Evolutionary conservation across 192 early-diverging fungal species (phyloP).

Genomic region (Podila clonocystis): DNA sequence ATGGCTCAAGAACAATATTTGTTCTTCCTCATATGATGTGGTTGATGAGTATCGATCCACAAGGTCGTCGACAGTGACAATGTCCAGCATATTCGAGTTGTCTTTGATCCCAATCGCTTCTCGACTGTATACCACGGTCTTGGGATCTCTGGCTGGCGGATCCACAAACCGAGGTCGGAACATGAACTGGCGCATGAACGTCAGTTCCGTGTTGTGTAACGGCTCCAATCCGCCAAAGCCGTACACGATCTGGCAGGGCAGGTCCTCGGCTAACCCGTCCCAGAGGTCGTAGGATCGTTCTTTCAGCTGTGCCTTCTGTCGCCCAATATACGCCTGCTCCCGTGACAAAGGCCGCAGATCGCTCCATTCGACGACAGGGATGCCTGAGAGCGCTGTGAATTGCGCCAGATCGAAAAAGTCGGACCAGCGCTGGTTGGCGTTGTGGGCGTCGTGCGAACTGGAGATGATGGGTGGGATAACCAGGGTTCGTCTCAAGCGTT

Average conservation of each 20-base stretch:
- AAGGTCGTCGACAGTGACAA: constrained; percentile 13
- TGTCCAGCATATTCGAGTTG: constrained; percentile 3
- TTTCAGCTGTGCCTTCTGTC: background rate
- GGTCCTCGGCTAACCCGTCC: constrained; percentile 1
- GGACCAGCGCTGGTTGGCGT: constrained; percentile 12
- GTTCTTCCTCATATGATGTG: background rate
- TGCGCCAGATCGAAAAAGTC: constrained; percentile 9
- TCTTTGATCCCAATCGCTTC: background rate
- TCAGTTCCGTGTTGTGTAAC: constrained; percentile 7
- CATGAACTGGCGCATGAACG: constrained; percentile 11
- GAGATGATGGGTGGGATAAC: constrained; percentile 19
- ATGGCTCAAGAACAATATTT: constrained; percentile 1
- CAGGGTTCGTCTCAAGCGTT: constrained; percentile 7
- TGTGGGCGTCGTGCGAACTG: constrained; percentile 13
- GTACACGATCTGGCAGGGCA: constrained; percentile 12
- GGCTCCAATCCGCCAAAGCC: constrained; percentile 2
- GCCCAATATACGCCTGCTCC: constrained; percentile 3
- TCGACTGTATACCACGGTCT: background rate
- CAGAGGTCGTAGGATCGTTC: background rate
- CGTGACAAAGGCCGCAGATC: constrained; percentile 10
- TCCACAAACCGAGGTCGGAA: background rate
- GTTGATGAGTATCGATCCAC: constrained; percentile 1
- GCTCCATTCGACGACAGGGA: constrained; percentile 16
- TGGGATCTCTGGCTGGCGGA: background rate
- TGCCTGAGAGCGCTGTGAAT: constrained; percentile 9